Evolutionary conservation across 306 rosid genomes (phyloP).

Genomic region (Geum urbanum): DNA sequence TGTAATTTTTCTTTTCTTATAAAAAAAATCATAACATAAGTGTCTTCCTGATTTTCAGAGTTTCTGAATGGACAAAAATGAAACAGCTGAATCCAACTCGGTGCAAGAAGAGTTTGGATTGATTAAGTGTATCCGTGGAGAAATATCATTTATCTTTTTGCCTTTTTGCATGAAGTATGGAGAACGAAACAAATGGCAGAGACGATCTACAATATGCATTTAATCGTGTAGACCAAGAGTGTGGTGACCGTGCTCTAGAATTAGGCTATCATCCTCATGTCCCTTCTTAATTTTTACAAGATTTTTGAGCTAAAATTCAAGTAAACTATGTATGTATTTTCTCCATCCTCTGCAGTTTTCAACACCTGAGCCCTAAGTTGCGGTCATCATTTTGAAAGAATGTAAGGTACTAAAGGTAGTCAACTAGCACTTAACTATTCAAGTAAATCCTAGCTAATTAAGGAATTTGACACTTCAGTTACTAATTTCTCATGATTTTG

Average conservation of each 20-base stretch:
- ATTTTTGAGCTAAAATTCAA: background rate
- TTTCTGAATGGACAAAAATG: background rate
- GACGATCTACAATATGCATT: background rate
- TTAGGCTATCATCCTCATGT: background rate
- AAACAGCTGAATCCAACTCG: background rate
- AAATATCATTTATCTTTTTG: background rate
- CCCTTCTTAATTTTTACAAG: background rate
- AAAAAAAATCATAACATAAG: too few species aligned
- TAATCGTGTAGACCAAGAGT: background rate
- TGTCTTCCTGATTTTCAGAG: slow-evolving; percentile 1
- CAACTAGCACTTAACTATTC: background rate
- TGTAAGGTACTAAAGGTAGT: background rate
- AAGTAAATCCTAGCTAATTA: background rate
- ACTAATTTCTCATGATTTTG: too few species aligned
- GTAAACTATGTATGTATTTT: background rate
- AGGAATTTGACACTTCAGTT: background rate
- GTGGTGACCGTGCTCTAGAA: background rate
- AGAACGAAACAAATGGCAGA: slow-evolving; percentile 1
- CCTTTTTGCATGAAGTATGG: slow-evolving; percentile 9
- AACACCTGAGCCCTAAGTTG: slow-evolving; percentile 3
- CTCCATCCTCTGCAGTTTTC: background rate
- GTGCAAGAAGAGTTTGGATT: background rate
- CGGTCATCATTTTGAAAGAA: background rate
- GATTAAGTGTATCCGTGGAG: background rate
- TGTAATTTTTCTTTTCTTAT: too few species aligned